A percentile compares a stretch with the other conserved stretches of the same genome.
Conservation (phyloP, 73 alveolate species). For the Paramecium bursaria region DNA sequence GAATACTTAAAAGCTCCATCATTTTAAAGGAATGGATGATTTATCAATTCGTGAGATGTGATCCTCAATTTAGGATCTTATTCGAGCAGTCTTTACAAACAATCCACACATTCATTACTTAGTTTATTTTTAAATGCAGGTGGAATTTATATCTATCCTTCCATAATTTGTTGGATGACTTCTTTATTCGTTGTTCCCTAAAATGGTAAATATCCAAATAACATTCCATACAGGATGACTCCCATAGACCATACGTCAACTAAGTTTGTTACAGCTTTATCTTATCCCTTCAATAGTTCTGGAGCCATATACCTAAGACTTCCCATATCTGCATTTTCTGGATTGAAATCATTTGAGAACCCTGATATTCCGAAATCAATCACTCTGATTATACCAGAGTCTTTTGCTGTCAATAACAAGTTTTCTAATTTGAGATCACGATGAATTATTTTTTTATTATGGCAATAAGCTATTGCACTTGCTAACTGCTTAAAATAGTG, state of each 20-base stretch:
- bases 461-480: constrained; percentile 90
- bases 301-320: constrained; percentile 76
- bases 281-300: constrained; percentile 68
- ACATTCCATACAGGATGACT: constrained; percentile 73
- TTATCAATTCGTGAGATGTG: constrained; percentile 53
- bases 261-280: constrained; percentile 68
- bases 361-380: constrained; percentile 78
- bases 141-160: constrained; percentile 56
- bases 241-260: constrained; percentile 77
- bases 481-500: constrained; percentile 82
- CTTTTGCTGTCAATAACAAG: constrained; percentile 69
- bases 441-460: constrained; percentile 88
- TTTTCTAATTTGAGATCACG: constrained; percentile 96
- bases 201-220: constrained; percentile 78
- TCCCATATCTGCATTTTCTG: constrained; percentile 76
- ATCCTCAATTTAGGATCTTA: constrained; percentile 55
- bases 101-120: constrained; percentile 39
- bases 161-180: constrained; percentile 56
- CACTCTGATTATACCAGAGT: constrained; percentile 33
- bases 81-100: constrained; percentile 40
- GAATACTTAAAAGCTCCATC: too few relatives aligned
- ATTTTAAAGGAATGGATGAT: constrained; percentile 70
- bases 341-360: constrained; percentile 55
- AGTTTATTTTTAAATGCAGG: constrained; percentile 24
- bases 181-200: constrained; percentile 69